A percentile compares a stretch with the other conserved stretches of the same genome.
Evolutionary conservation across 306 rosid genomes (phyloP).

Genomic region (Rubus parviflorus): DNA sequence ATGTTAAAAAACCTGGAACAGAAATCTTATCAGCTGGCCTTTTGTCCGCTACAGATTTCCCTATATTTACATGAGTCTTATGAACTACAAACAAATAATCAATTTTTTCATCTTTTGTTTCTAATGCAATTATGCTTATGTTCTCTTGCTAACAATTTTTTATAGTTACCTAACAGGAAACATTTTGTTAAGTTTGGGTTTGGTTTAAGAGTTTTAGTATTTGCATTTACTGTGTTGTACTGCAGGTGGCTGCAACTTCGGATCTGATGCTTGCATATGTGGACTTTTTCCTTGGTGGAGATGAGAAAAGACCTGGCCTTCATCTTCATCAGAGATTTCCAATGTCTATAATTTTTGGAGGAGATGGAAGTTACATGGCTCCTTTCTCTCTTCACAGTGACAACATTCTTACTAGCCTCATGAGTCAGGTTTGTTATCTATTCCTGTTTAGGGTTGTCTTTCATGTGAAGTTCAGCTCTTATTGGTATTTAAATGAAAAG

Average conservation of each 20-base stretch:
- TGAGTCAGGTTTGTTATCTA: constrained; percentile 73
- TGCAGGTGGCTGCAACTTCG: constrained; percentile 84
- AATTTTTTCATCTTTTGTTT: background rate
- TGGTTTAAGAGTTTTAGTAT: background rate
- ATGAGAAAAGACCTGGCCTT: constrained; percentile 84
- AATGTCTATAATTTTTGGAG: constrained; percentile 80
- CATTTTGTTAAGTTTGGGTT: background rate
- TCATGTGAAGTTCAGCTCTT: constrained; percentile 15
- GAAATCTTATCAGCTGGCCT: background rate
- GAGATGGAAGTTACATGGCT: constrained; percentile 93
- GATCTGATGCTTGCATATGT: constrained; percentile 91
- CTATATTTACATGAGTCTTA: background rate
- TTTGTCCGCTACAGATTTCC: background rate
- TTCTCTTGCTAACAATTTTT: background rate
- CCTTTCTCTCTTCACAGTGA: constrained; percentile 84
- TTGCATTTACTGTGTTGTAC: background rate
- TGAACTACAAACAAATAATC: background rate
- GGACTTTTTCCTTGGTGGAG: constrained; percentile 96
- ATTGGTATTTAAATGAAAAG: constrained; percentile 16
- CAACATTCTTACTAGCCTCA: constrained; percentile 81
- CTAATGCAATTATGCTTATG: background rate
- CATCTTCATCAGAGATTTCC: constrained; percentile 85
- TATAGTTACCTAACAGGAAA: background rate
- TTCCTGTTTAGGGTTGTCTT: constrained; percentile 11
- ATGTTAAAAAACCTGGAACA: constrained; percentile 5